These are phyloP conservation scores for Firmiana major DNA, from an alignment of 345 rosid species.

Conservation along the genomic window DNA sequence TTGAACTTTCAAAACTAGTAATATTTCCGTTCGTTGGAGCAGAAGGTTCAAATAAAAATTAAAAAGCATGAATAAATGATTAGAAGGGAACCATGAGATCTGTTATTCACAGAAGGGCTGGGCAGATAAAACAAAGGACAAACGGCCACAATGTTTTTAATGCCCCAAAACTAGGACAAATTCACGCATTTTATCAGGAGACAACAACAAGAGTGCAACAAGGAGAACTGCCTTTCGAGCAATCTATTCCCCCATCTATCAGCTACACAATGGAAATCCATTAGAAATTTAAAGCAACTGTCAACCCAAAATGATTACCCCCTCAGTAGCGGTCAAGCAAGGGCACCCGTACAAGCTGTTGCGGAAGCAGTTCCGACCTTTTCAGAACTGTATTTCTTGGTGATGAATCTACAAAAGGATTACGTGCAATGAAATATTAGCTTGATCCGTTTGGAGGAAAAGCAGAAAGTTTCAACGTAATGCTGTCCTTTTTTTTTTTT, in stretches of 20 bases:
- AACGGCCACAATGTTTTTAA: neutral
- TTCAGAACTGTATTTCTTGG: constrained; percentile 68
- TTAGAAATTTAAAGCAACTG: neutral
- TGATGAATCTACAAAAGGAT: constrained; percentile 58
- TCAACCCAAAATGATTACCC: neutral
- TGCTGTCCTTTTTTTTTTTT: no score
- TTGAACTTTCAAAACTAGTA: no score
- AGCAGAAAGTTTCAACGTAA: no score
- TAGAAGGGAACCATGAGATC: neutral
- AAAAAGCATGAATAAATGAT: neutral
- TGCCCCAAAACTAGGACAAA: neutral
- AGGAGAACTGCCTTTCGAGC: constrained; percentile 1
- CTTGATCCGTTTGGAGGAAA: neutral
- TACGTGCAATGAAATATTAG: neutral
- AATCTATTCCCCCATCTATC: constrained; percentile 13
- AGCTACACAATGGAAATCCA: constrained; percentile 12
- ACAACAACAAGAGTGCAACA: neutral
- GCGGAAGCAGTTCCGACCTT: constrained; percentile 66
- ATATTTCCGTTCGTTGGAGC: no score
- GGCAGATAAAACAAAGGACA: neutral
- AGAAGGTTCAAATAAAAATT: no score
- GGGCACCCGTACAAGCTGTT: constrained; percentile 63
- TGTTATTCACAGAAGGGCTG: neutral
- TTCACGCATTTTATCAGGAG: constrained; percentile 3
- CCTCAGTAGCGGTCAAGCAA: constrained; percentile 36